Conservation (phyloP, 805 yeast genomes). For the Kluyveromyces dobzhanskii region DNA sequence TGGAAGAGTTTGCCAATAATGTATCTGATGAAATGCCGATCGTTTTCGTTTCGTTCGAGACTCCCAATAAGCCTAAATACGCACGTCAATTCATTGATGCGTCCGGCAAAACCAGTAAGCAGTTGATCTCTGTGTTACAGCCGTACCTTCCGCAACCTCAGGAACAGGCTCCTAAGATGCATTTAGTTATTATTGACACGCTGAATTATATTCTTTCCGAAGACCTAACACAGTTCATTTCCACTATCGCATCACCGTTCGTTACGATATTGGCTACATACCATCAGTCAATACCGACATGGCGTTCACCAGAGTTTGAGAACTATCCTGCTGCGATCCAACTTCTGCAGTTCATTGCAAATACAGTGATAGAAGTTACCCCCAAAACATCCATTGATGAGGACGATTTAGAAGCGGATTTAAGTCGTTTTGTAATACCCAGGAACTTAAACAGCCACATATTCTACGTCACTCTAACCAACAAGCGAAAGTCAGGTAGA, state of each 20-base stretch:
- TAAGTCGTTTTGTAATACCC: slow-evolving; percentile 40
- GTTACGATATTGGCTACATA: slow-evolving; percentile 39
- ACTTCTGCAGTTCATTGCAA: slow-evolving; percentile 62
- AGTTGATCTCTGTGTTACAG: slow-evolving; percentile 13
- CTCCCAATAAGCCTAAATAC: slow-evolving; percentile 43
- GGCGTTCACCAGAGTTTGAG: slow-evolving; percentile 13
- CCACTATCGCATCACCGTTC: slow-evolving; percentile 40
- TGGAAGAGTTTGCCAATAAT: slow-evolving; percentile 49
- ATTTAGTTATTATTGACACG: slow-evolving; percentile 56
- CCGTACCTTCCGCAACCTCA: slow-evolving; percentile 18
- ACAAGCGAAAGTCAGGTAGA: slow-evolving; percentile 81
- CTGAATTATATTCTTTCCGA: slow-evolving; percentile 47
- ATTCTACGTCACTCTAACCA: slow-evolving; percentile 47
- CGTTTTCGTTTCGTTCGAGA: slow-evolving; percentile 61
- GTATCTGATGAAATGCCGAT: slow-evolving; percentile 30
- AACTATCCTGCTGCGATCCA: slow-evolving; percentile 48
- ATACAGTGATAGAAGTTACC: slow-evolving; percentile 55
- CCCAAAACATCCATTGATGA: slow-evolving; percentile 40
- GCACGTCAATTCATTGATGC: slow-evolving; percentile 45
- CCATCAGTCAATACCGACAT: slow-evolving; percentile 38
- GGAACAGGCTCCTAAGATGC: slow-evolving; percentile 21
- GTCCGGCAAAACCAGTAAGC: slow-evolving; percentile 12
- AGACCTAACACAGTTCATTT: slow-evolving; percentile 41
- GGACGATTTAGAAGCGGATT: slow-evolving; percentile 36
- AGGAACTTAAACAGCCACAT: slow-evolving; percentile 39